phyloP scores from a whole-genome alignment of 1,139 yeast genomes.

The Taphrina deformans region DNA sequence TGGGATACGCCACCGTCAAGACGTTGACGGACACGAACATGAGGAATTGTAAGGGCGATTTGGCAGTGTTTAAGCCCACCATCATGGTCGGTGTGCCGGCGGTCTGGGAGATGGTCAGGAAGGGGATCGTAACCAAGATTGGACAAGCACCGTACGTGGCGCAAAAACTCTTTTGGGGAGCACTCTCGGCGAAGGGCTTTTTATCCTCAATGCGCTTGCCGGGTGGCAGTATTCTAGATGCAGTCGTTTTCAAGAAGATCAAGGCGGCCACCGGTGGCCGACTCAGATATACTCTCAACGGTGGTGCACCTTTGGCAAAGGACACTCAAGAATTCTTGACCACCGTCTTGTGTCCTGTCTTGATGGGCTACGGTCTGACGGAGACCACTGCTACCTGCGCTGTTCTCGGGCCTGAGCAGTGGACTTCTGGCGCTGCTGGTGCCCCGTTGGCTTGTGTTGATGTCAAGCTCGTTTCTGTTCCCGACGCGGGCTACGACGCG shows the following conservation, averaged over 20 bases:
- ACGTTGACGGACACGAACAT: conserved; percentile 81
- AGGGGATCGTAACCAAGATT: conserved; percentile 82
- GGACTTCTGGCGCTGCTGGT: conserved; percentile 78
- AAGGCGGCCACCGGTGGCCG: conserved; percentile 95
- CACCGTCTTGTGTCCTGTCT: conserved; percentile 78
- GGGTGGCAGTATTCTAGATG: conserved; percentile 63
- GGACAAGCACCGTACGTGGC: conserved; percentile 62
- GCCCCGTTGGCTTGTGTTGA: conserved; percentile 79
- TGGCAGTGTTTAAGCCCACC: conserved; percentile 83
- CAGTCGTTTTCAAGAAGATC: conserved; percentile 77
- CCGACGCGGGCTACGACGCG: conserved; percentile 82
- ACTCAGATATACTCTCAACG: conserved; percentile 71
- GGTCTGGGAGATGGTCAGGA: conserved; percentile 94
- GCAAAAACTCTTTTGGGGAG: conserved; percentile 88
- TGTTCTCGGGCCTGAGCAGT: conserved; percentile 62
- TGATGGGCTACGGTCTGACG: conserved; percentile 94
- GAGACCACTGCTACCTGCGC: conserved; percentile 92
- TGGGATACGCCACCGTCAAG: conserved; percentile 92
- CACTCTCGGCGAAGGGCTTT: conserved; percentile 68
- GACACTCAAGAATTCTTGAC: conserved; percentile 86
- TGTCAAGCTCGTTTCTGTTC: conserved; percentile 84
- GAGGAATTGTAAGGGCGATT: conserved; percentile 83
- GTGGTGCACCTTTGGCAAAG: conserved; percentile 87
- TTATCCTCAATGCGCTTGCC: conserved; percentile 69
- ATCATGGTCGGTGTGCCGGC: conserved; percentile 99